phyloP scores from a whole-genome alignment of 805 yeast genomes.

The Candida ficus region DNA sequence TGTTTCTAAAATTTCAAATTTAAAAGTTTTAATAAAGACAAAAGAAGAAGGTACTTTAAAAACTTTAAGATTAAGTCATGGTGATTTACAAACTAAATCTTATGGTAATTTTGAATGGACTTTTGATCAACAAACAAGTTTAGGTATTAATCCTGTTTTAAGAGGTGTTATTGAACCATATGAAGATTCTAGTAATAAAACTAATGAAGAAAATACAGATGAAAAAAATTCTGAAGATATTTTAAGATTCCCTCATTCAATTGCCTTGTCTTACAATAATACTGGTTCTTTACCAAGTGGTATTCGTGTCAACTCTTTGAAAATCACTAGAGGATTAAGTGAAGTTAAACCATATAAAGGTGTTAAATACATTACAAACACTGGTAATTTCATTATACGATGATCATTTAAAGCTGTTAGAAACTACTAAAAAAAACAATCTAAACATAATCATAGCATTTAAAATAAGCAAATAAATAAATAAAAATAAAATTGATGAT shows the following conservation, averaged over 20 bases:
- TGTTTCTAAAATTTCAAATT: constrained; percentile 43
- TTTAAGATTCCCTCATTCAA: constrained; percentile 35
- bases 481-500: neutral
- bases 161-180: constrained; percentile 47
- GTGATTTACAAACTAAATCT: constrained; percentile 59
- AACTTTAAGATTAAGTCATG: constrained; percentile 63
- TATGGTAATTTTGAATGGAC: constrained; percentile 62
- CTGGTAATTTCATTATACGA: constrained; percentile 44
- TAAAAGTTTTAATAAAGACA: constrained; percentile 36
- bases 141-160: constrained; percentile 65
- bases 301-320: constrained; percentile 58
- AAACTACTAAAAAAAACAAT: too few species aligned
- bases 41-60: constrained; percentile 36
- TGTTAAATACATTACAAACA: constrained; percentile 69
- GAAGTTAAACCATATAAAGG: constrained; percentile 85
- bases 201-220: neutral
- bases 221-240: constrained; percentile 5
- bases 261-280: constrained; percentile 48
- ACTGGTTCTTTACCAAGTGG: constrained; percentile 77
- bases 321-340: constrained; percentile 53
- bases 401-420: neutral
- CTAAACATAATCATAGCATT: neutral
- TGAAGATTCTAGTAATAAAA: constrained; percentile 10
- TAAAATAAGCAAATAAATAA: neutral
- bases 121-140: constrained; percentile 48